These are phyloP conservation scores for Heimioporus retisporus DNA, from an alignment of 1,284 basidiomycete genomes.

Conservation along the genomic window DNA sequence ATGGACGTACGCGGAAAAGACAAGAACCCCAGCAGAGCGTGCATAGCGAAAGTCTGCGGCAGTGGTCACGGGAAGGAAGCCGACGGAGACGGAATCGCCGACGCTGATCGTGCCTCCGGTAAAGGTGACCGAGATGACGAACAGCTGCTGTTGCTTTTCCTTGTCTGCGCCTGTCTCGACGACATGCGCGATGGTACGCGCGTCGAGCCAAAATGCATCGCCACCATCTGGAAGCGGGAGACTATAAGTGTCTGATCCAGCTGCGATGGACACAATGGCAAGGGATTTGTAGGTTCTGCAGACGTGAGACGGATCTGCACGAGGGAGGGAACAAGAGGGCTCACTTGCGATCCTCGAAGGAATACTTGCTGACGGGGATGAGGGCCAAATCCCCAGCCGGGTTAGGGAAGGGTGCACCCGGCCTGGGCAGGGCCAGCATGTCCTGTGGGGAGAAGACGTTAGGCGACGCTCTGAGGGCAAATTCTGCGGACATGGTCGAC, in stretches of 20 bases:
- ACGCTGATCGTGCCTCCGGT: constrained; percentile 42
- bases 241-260: constrained; percentile 57
- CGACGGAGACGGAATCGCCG: constrained; percentile 54
- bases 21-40: constrained; percentile 58
- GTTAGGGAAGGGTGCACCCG: constrained; percentile 74
- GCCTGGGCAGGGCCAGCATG: constrained; percentile 78
- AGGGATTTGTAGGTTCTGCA: constrained; percentile 76
- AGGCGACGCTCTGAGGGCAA: constrained; percentile 64
- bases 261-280: constrained; percentile 68
- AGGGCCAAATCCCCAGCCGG: constrained; percentile 73
- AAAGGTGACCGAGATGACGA: constrained; percentile 63
- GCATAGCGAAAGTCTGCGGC: constrained; percentile 79
- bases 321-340: constrained; percentile 36
- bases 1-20: constrained; percentile 86
- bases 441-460: constrained; percentile 79
- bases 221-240: constrained; percentile 71
- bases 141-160: constrained; percentile 62
- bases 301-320: constrained; percentile 4
- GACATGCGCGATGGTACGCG: constrained; percentile 74
- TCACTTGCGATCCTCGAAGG: constrained; percentile 77
- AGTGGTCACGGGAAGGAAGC: constrained; percentile 72
- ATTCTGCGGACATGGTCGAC: constrained; percentile 50
- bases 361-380: constrained; percentile 75
- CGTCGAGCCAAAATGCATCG: constrained; percentile 81
- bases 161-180: constrained; percentile 62